Evolutionary conservation across 768 basidiomycete genomes (phyloP), one percentile per base, ranked within the genome.

Genomic region (Nidula microcarpa): DNA sequence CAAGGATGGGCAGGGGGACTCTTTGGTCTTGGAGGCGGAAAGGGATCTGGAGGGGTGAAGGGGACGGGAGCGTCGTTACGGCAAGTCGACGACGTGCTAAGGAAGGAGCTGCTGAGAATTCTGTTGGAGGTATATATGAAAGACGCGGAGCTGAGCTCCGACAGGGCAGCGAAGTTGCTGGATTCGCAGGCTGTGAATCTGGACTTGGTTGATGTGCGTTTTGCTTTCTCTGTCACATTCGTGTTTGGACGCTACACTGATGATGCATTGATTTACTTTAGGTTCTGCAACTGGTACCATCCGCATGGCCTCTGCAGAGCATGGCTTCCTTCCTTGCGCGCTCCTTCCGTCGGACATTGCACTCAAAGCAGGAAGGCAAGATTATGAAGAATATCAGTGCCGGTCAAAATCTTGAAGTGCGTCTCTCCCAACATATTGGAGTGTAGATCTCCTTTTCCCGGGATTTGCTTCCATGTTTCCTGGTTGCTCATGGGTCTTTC

Each of bases 71-170:
- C 70, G 53, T 72, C 67, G 23, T 23, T 23, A 23, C 51, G 65
- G 70, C 11, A 76, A 23, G 23, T 79, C 5, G 77, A 79, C 36
- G 77, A 78, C 4, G 71, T 72, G 7, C 60, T 77, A 55, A 85
- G 80, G 62, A 79, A 73, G 50, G 76, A 79, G 23, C 68, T 94
- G 58, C 66, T 94, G 57, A 84, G 78, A 71, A 79, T 84, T 33
- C 67, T 96, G 32, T 62, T 96, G 53, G 84, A 89, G 63, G 87
- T 94, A 6, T 94, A 94, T 67, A 87, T 93, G 86, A 74, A 73
- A 35, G 84, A 85, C 52, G 81, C 82, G 46, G 77, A 79, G 53
- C 65, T 70, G 1, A 78, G 77, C 33, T 67, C 80, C 2, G 78
- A 80, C 16, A 81, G 84, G 41, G 83, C 90, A 0, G 79, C 87